Evolutionary conservation across 1,284 basidiomycete genomes (phyloP), one percentile per base, ranked within the genome.

Genomic region (Boletus holoroseus): DNA sequence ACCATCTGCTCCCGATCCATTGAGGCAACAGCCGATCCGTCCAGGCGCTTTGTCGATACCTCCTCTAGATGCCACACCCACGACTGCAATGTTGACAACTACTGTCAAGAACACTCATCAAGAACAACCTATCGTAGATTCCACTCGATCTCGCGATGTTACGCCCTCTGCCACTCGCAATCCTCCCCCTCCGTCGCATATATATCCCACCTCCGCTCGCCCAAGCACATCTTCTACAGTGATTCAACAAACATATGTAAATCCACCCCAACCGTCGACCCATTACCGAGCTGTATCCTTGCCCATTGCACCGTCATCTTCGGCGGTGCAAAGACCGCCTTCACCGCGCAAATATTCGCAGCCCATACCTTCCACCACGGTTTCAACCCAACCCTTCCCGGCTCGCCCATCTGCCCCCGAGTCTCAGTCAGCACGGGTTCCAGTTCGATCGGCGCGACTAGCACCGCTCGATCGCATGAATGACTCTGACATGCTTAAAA

Each of bases 401-500:
- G 55, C 66, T 40, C 66, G 57, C 18, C 50, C 62, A 20, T 40
- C 56, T 24, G 48, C 24, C 16, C 41, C 46, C 16, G 62, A 60
- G 26, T 15, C 55, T 3, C 57, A 58, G 34, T 20, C 60, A 22
- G 26, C 50, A 35, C 54, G 65, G 22, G 54, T 13, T 5, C 51
- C 55, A 26, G 45, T 47, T 18, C 56, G 64, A 44, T 36, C 47
- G 28, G 38, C 49, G 20, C 54, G 63, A 8, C 42, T 49, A 8
- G 44, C 56, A 26, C 47, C 56, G 30, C 48, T 49, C 20, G 55
- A 64, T 40, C 63, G 54, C 22, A 30, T 47, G n/a, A 70, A 74
- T 51, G 78, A 79, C 35, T 71, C 75, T 5, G 67, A 69, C 44
- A 47, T 76, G 35, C 68, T 79, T 20, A 72, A 71, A 56, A 81